phyloP scores from a whole-genome alignment of 2,329 filamentous ascomycete genomes.

The Emericellopsis cladophorae region DNA sequence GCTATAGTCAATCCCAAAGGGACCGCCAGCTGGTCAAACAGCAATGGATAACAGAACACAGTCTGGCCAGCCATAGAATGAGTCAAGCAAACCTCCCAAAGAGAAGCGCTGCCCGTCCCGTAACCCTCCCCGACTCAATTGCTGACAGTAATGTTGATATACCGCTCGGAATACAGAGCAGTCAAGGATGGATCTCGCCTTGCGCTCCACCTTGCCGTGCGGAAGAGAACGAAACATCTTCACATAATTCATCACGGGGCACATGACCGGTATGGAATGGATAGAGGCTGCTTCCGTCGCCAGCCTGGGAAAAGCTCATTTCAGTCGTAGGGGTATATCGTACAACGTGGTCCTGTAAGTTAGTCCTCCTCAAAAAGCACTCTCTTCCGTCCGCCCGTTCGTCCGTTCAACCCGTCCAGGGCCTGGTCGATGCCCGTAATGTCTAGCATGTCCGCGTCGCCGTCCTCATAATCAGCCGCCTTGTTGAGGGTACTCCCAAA shows the following conservation, averaged over 20 bases:
- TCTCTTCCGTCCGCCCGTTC: constrained; percentile 33
- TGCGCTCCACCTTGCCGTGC: constrained; percentile 66
- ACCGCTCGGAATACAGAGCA: constrained; percentile 68
- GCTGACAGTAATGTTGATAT: constrained; percentile 26
- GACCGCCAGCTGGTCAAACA: not conserved
- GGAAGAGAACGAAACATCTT: constrained; percentile 20
- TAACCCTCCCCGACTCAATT: not conserved
- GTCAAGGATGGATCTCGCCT: constrained; percentile 63
- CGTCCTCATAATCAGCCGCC: constrained; percentile 19
- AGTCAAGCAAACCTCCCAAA: too few species aligned
- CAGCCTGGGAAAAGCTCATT: not conserved
- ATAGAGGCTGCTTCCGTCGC: constrained; percentile 21
- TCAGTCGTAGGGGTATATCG: not conserved
- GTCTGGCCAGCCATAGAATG: not conserved
- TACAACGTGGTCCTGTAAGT: constrained; percentile 10
- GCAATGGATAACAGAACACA: not conserved
- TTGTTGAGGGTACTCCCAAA: constrained; percentile 35
- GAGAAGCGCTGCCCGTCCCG: not conserved
- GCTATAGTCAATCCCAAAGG: not conserved
- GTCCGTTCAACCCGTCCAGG: constrained; percentile 38
- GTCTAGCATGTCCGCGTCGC: constrained; percentile 50
- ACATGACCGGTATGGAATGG: too few species aligned
- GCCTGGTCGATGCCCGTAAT: constrained; percentile 54
- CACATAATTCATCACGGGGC: not conserved
- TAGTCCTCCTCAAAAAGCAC: constrained; percentile 35